Evolutionary conservation across 2,329 filamentous ascomycete species (phyloP), one percentile per base, ranked within the genome.

Genomic region (Aspergillus fumigatiaffinis): DNA sequence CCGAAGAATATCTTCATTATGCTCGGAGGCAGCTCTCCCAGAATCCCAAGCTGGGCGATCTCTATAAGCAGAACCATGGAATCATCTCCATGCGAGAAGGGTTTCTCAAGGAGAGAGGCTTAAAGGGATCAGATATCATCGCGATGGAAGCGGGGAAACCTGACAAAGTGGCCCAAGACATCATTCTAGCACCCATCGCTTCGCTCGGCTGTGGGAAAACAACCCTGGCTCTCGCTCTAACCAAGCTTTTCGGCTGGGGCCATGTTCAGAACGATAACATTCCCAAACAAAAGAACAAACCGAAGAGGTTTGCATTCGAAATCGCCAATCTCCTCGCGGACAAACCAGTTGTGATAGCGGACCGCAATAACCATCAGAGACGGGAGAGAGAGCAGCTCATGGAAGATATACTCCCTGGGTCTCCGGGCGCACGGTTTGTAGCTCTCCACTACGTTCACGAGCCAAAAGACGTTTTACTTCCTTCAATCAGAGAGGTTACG

Each of bases 181-280:
- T 97, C 17, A 83, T 97, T 20, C 81, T 99, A n/a, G 88, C 92
- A 5, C 92, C 94, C 0, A 87, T 97, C 65, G 92, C 94, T 1
- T 96, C 94, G 0, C 89, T 99, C 54, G 94, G 94, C 9, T 99
- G 94, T 70, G 94, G 94, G 55, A 99, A 99, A 81, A 99, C 94
- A 0, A 99, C 94, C 0, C 78, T 99, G 51, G 92, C 90, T 3
- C 76, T 95, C 51, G 92, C 90, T 2, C 79, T 99, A 21, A 83
- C 84, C 4, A 87, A 91, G 68, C 82, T 99, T 1, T 97, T 97
- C 64, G 85, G 82, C 54, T 97, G 92, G 90, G 93, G 91, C 17
- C 92, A 96, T 71, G 81, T 97, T 51, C 94, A 99, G 71, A 99
- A 99, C 71, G 94, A 99, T 77, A 96, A 99, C 70, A 94, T 99